These are phyloP conservation scores for Lasiosphaeria ovina DNA, from an alignment of 495 filamentous ascomycete species.

Conservation along the genomic window DNA sequence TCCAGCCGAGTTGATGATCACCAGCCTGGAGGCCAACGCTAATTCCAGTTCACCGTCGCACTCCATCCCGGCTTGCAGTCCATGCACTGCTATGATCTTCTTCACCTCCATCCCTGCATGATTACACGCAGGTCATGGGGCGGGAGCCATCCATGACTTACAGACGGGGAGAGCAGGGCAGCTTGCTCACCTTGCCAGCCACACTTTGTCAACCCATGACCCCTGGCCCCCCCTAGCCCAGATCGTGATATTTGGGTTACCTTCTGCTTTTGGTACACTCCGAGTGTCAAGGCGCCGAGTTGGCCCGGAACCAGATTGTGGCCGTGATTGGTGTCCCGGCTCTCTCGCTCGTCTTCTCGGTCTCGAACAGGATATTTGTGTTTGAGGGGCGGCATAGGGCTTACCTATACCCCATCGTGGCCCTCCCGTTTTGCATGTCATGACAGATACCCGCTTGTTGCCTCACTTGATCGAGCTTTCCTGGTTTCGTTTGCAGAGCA, in stretches of 20 bases:
- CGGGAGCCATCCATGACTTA: not conserved
- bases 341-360: not conserved
- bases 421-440: not conserved
- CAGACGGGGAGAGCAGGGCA: not conserved
- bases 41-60: not conserved
- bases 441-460: not conserved
- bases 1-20: conserved; percentile 4
- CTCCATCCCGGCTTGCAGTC: not conserved
- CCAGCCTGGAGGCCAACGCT: not conserved
- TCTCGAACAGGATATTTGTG: not conserved
- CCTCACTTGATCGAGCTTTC: not conserved
- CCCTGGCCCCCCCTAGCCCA: not conserved
- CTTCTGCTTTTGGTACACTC: conserved; percentile 2
- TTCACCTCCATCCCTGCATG: not conserved
- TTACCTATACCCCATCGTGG: not conserved
- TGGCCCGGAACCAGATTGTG: not conserved
- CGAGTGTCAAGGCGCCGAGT: conserved; percentile 9
- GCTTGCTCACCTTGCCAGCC: conserved; percentile 2
- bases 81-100: conserved; percentile 19
- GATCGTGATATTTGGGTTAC: conserved; percentile 6
- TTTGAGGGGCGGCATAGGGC: not conserved
- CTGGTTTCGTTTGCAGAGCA: not conserved
- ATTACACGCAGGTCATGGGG: not conserved
- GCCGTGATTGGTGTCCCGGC: conserved; percentile 8
- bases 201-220: not conserved